Percentiles rank a stretch among this genome's conserved stretches.
Conservation (phyloP, 2,329 filamentous ascomycete genomes). For the Neospermospora avenae region DNA sequence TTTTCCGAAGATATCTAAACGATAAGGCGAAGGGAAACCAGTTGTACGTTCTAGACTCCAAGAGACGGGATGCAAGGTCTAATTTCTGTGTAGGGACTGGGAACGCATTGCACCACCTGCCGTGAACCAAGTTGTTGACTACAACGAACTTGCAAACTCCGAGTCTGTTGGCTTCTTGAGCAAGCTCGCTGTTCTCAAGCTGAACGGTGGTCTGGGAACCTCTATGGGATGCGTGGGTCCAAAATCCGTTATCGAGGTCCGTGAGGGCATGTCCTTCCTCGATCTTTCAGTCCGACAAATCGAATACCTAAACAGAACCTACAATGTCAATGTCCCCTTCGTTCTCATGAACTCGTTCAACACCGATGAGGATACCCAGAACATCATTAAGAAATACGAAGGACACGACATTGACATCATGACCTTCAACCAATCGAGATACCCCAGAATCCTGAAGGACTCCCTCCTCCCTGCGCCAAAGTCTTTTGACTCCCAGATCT, state of each 20-base stretch:
- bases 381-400: conserved; percentile 99
- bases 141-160: conserved; percentile 82
- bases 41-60: conserved; percentile 51
- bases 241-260: conserved; percentile 99
- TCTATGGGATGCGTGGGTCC: conserved; percentile 99
- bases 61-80: conserved; percentile 15
- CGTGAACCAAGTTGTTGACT: conserved; percentile 90
- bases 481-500: conserved; percentile 78
- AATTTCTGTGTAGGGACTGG: conserved; percentile 67
- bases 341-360: conserved; percentile 99
- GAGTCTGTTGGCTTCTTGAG: conserved; percentile 92
- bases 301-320: conserved; percentile 98
- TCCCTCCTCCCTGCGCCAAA: conserved; percentile 95
- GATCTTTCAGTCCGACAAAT: conserved; percentile 98
- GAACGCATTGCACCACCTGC: conserved; percentile 93
- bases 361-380: conserved; percentile 95
- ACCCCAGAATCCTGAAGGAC: conserved; percentile 97
- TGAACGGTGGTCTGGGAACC: conserved; percentile 98
- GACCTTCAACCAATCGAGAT: conserved; percentile 99
- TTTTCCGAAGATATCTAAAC: conserved; percentile 97
- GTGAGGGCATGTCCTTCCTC: conserved; percentile 99
- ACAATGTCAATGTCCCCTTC: conserved; percentile 95
- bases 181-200: conserved; percentile 97
- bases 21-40: conserved; percentile 98
- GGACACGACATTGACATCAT: conserved; percentile 99